Base-by-base conservation (phyloP, 2,329 filamentous ascomycete genomes). In the Trichoderma koningii region DNA sequence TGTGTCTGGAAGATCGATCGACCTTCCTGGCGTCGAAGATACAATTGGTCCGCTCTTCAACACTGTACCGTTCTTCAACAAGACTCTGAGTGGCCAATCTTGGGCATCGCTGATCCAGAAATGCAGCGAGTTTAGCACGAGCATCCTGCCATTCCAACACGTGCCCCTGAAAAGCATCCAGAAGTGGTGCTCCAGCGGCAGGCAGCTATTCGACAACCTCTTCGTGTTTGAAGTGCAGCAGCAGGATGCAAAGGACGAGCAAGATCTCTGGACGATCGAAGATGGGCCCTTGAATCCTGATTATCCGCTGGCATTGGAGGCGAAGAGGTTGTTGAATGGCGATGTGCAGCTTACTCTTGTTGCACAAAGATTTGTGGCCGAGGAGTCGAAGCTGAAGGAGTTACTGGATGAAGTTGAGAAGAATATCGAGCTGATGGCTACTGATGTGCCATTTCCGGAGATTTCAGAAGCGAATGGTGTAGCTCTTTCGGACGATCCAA, bases 1-100 rank as follows among this genome's bases (percentile, higher is more conserved):
- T 14, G 83, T 91, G 0, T 95, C 93, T 7, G 94, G 93, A 0
- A 84, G 93, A 66, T 85, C 87, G 0, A 84, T 96, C 5, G 85
- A 90, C 50, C 77, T 92, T 14, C 82, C 88, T 7, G 81, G 81
- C 2, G 83, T 88, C 2, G 89, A 93, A 53, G 73, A 81, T 23
- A 85, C 91, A 0, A 84, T 95, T 48, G 94, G 93, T 0, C 93
- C 94, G 0, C 78, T 97, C 21, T 96, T 97, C 82, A 97, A 97
- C 73, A 97, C 93, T 0, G 79, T 97, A 1, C 92, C 93, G 0
- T 92, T 90, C 73, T 82, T 85, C 63, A 76, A 87, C 41, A 72
- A 78, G 6, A 69, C 83, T 15, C 67, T 76, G 7, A 68, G 74
- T 0, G 71, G 75, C 0, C 78, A 82, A 5, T 86, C 81, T 0